These are phyloP conservation scores for Wickerhamiella cacticola DNA, from an alignment of 805 yeast species.

Conservation along the genomic window DNA sequence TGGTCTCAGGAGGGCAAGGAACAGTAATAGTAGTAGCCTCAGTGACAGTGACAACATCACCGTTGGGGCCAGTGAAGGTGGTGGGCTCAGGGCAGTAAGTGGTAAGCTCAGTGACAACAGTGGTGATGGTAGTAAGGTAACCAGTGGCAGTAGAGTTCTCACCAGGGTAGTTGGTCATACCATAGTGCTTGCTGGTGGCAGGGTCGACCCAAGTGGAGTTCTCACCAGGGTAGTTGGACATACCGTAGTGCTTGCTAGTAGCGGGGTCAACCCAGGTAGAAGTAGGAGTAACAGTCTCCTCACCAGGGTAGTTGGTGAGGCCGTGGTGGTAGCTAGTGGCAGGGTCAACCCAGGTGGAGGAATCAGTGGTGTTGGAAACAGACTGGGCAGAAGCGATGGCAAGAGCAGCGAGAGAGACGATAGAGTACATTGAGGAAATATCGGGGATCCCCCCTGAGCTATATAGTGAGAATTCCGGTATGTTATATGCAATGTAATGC, in stretches of 20 bases:
- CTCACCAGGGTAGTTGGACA: not conserved
- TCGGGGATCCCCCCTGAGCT: not conserved
- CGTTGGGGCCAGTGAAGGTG: slow-evolving; percentile 41
- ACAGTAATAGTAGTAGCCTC: slow-evolving; percentile 61
- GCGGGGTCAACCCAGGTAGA: not conserved
- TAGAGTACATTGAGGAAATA: slow-evolving; percentile 1
- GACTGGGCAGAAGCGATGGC: slow-evolving; percentile 7
- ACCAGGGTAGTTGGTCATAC: slow-evolving; percentile 6
- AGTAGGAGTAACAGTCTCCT: not conserved
- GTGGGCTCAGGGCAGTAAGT: slow-evolving; percentile 73
- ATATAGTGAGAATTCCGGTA: not conserved
- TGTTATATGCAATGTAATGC: not conserved
- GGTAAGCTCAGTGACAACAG: slow-evolving; percentile 36
- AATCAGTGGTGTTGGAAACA: not conserved
- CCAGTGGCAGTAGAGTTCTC: slow-evolving; percentile 8
- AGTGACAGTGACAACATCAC: slow-evolving; percentile 55
- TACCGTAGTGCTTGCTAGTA: not conserved
- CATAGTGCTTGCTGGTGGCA: not conserved
- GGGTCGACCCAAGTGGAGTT: slow-evolving; percentile 1
- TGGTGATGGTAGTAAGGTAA: slow-evolving; percentile 13
- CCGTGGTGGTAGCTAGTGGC: not conserved
- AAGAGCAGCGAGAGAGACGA: not conserved
- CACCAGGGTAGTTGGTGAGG: slow-evolving; percentile 4
- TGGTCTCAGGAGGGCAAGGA: slow-evolving; percentile 49
- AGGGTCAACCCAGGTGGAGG: not conserved